These are phyloP conservation scores for Rhododendron vialii DNA, from an alignment of 148 eudicot genomes.

Conservation along the genomic window DNA sequence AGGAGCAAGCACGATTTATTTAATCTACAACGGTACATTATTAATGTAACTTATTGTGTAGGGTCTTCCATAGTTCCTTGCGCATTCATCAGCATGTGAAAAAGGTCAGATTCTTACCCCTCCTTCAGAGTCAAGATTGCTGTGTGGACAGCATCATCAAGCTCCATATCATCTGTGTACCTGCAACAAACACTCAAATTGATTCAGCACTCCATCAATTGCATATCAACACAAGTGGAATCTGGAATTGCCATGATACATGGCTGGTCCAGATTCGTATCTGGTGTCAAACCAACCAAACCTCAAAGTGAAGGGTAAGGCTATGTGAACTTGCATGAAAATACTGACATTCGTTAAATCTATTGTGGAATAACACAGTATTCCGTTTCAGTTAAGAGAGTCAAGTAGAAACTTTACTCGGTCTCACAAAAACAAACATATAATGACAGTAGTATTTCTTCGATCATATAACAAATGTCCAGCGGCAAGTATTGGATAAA, in stretches of 20 bases:
- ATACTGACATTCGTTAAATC: neutral
- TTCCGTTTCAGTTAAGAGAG: neutral
- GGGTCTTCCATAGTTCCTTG: neutral
- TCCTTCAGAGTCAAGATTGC: conserved; percentile 96
- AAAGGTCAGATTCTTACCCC: conserved; percentile 52
- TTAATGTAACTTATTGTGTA: neutral
- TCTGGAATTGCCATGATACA: neutral
- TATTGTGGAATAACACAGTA: neutral
- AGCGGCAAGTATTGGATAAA: neutral
- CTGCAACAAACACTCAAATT: conserved; percentile 31
- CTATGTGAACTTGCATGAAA: neutral
- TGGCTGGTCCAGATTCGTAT: neutral
- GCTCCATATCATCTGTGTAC: conserved; percentile 98
- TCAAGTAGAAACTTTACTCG: neutral
- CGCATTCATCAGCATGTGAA: neutral
- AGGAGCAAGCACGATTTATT: neutral
- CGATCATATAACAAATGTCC: neutral
- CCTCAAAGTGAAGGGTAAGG: neutral
- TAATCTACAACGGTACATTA: neutral
- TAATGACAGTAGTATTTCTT: neutral
- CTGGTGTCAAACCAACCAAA: neutral
- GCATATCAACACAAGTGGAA: neutral
- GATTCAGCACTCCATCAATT: neutral
- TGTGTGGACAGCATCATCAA: conserved; percentile 98
- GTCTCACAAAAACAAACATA: neutral